A percentile compares a stretch with the other conserved stretches of the same genome.
These are phyloP conservation scores for Rostrohypoxylon terebratum DNA, from an alignment of 495 filamentous ascomycete species.

Conservation along the genomic window DNA sequence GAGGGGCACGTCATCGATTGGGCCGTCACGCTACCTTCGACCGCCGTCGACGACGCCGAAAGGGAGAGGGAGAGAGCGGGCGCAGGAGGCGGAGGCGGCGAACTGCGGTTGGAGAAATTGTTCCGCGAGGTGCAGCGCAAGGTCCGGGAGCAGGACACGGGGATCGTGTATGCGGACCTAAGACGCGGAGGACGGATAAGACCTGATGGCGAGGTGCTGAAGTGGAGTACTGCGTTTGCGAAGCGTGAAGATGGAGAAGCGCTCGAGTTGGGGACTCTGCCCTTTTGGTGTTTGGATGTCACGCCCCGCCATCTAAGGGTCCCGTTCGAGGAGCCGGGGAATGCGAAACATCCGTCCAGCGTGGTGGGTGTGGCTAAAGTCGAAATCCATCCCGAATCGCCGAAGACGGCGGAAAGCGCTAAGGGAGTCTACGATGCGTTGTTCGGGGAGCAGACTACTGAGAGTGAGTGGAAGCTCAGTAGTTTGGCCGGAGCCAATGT, in stretches of 20 bases:
- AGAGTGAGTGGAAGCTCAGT: slow-evolving; percentile 7
- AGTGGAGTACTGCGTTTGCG: slow-evolving; percentile 66
- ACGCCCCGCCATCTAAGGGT: slow-evolving; percentile 61
- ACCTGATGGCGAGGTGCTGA: slow-evolving; percentile 59
- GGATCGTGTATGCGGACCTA: slow-evolving; percentile 57
- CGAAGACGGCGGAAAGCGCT: slow-evolving; percentile 35
- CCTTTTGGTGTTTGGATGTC: slow-evolving; percentile 70
- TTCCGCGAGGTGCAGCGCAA: slow-evolving; percentile 46
- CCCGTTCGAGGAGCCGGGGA: slow-evolving; percentile 48
- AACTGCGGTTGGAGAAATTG: slow-evolving; percentile 38
- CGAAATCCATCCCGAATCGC: slow-evolving; percentile 49
- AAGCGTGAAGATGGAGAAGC: slow-evolving; percentile 40
- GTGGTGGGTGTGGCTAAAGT: slow-evolving; percentile 60
- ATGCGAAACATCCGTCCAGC: slow-evolving; percentile 57
- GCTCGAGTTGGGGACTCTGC: slow-evolving; percentile 48
- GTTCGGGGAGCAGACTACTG: slow-evolving; percentile 25
- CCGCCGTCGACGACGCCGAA: not conserved
- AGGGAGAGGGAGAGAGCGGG: not conserved
- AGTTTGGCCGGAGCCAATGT: slow-evolving; percentile 9
- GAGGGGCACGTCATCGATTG: slow-evolving; percentile 64
- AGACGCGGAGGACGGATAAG: slow-evolving; percentile 56
- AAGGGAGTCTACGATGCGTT: slow-evolving; percentile 46
- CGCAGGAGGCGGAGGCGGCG: slow-evolving; percentile 23
- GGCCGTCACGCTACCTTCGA: slow-evolving; percentile 57
- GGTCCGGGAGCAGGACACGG: slow-evolving; percentile 41